These are phyloP conservation scores for Plasmodium inui DNA, from an alignment of 169 alveolate genomes.

Conservation along the genomic window DNA sequence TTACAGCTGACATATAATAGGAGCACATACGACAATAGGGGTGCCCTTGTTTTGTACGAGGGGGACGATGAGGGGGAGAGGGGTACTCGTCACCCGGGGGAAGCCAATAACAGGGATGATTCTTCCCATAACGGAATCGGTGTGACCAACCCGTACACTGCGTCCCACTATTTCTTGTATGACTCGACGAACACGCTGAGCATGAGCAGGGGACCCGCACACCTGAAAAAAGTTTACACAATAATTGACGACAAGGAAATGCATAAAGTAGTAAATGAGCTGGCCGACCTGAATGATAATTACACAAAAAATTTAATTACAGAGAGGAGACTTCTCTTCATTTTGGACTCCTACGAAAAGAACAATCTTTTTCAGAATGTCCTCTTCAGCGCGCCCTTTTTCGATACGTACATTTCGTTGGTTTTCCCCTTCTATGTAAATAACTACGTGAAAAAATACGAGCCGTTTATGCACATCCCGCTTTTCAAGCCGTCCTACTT, in stretches of 20 bases:
- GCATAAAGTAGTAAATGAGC: slow-evolving; percentile 32
- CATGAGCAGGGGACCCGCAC: background rate
- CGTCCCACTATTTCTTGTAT: slow-evolving; percentile 8
- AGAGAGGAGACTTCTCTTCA: slow-evolving; percentile 27
- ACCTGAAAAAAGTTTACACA: slow-evolving; percentile 17
- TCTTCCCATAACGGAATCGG: no score
- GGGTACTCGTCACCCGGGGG: background rate
- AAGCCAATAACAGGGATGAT: background rate
- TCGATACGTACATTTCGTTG: slow-evolving; percentile 42
- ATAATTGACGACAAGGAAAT: slow-evolving; percentile 53
- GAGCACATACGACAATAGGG: background rate
- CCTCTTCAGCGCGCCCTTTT: slow-evolving; percentile 23
- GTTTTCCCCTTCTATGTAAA: slow-evolving; percentile 26
- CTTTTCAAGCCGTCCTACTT: slow-evolving; percentile 60
- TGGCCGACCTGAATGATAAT: slow-evolving; percentile 55
- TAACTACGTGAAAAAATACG: slow-evolving; percentile 12
- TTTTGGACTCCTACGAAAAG: slow-evolving; percentile 41
- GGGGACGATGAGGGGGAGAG: background rate
- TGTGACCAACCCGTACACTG: background rate
- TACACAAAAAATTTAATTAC: slow-evolving; percentile 30
- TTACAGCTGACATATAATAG: slow-evolving; percentile 35
- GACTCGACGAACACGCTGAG: slow-evolving; percentile 8
- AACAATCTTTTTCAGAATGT: slow-evolving; percentile 14
- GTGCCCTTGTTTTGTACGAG: slow-evolving; percentile 33
- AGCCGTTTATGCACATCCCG: slow-evolving; percentile 16